Percentiles rank a stretch among this genome's conserved stretches.
phyloP scores from a whole-genome alignment of 306 rosid genomes.

The Cicer chorassanicum region DNA sequence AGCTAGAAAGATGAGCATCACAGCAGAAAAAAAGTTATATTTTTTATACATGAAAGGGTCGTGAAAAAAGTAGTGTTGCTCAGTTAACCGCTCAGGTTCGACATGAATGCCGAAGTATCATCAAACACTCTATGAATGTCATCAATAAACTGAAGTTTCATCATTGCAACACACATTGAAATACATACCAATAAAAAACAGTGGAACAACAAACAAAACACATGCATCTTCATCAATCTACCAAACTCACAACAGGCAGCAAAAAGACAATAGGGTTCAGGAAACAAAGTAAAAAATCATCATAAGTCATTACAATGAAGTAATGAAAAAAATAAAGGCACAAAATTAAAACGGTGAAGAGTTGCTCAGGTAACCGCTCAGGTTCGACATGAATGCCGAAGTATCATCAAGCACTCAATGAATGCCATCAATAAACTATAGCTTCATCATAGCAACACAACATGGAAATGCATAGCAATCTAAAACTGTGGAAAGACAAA shows the following conservation, averaged over 20 bases:
- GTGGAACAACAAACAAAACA: not conserved
- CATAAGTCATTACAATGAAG: no score
- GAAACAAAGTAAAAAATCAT: no score
- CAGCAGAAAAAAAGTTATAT: no score
- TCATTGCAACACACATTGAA: conserved; percentile 43
- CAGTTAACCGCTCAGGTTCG: conserved; percentile 58
- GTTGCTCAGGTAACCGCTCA: conserved; percentile 59
- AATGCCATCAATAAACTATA: conserved; percentile 42
- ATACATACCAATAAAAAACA: not conserved
- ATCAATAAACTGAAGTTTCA: conserved; percentile 42
- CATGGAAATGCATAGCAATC: not conserved
- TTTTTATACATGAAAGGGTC: no score
- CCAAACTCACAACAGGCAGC: not conserved
- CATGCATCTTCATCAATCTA: not conserved
- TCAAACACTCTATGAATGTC: conserved; percentile 31
- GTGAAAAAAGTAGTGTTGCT: conserved; percentile 27
- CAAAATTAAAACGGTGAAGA: not conserved
- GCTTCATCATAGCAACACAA: not conserved
- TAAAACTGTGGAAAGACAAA: not conserved
- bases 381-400: conserved; percentile 51
- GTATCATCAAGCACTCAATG: conserved; percentile 41
- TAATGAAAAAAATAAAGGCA: no score
- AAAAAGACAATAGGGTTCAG: no score
- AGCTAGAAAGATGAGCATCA: no score
- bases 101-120: conserved; percentile 51